Base-by-base conservation (phyloP, 1,284 basidiomycete species). In the Puccinia horiana region DNA sequence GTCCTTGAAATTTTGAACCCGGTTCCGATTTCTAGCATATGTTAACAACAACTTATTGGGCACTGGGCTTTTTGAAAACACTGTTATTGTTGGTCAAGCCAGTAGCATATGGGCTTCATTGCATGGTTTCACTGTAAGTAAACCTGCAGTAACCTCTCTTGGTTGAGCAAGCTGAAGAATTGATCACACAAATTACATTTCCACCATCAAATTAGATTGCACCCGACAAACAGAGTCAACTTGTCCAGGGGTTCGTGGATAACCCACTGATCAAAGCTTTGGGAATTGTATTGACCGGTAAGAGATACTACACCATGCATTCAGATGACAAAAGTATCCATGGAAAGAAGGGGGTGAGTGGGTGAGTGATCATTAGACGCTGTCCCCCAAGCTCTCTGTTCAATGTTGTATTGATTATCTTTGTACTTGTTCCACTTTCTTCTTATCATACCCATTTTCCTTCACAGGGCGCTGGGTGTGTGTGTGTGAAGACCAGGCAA, bases 41-140 rank as follows among this genome's bases (percentile, higher is more conserved):
- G 93, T 97, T 87, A 94, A 98, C 88, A 88, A 89, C 86, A 92
- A 95, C 87, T 91, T 98, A 83, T 87, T 96, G 84, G 93, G 91
- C 42, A 92, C 89, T 82, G 92, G 91, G 85, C 93, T 91, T 88
- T 89, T 97, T 87, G 82, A 88, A 58, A 90, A 91, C 85, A 95
- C 94, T 58, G 94, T 94, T 63, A 97, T 98, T 88, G 84, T 98
- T 77, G 95, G 95, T 58, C 90, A 90, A 84, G 88, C 91, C 85
- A 94, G 95, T 74, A 95, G 96, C 83, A 90, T 96, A 37, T 98
- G 96, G 96, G 95, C 94, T 29, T 85, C 90, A 8, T 91, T 91
- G 20, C 16, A 90, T 12, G 93, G 91, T n/a, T 95, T 92, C 88
- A 90, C 87, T 47, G 94, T 96, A 87, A 87, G 92, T 87, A 52